Percentiles rank a stretch among this genome's conserved stretches.
phyloP scores from a whole-genome alignment of 306 rosid genomes.

The Benincasa hispida region DNA sequence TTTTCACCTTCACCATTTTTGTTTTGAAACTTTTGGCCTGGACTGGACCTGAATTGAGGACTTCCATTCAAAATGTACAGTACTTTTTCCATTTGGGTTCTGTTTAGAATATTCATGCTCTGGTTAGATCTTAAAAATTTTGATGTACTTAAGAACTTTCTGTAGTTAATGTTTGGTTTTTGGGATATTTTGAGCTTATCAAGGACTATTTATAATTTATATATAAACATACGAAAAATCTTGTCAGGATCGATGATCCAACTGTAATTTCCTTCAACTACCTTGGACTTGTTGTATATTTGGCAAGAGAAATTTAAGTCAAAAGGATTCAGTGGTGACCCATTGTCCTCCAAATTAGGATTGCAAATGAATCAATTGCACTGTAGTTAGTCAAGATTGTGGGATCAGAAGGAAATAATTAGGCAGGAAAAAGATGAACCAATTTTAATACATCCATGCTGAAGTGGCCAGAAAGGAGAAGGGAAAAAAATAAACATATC shows the following conservation, averaged over 20 bases:
- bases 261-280: neutral
- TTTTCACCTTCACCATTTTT: neutral
- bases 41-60: neutral
- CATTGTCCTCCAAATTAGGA: neutral
- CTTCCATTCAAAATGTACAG: neutral
- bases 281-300: neutral
- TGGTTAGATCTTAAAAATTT: neutral
- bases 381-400: slow-evolving; percentile 8
- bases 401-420: slow-evolving; percentile 7
- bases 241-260: neutral
- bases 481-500: slow-evolving; percentile 30
- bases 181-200: neutral
- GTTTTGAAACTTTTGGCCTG: neutral
- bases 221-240: neutral
- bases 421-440: slow-evolving; percentile 9
- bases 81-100: neutral
- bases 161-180: neutral
- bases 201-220: neutral
- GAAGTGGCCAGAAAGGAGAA: neutral
- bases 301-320: neutral
- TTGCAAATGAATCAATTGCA: neutral
- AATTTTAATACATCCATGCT: neutral
- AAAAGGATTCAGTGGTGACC: neutral
- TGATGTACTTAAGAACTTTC: neutral
- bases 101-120: neutral